Evolutionary conservation across 2,329 filamentous ascomycete genomes (phyloP).

Genomic region (Aspergillus piperis): DNA sequence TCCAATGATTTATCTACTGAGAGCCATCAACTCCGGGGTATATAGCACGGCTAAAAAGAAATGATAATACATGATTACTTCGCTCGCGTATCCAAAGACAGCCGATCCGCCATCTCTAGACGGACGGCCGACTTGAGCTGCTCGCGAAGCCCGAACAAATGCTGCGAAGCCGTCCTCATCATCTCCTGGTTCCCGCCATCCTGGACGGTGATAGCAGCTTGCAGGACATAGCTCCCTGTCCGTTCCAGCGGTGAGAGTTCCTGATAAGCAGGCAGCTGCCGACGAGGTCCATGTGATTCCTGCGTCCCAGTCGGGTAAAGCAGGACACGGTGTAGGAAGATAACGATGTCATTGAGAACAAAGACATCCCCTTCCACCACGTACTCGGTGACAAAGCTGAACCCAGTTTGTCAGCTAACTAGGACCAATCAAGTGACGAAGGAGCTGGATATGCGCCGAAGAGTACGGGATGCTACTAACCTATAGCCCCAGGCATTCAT

Average conservation of each 20-base stretch:
- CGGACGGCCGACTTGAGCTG: conserved; percentile 58
- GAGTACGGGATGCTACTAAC: conserved; percentile 39
- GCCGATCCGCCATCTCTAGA: conserved; percentile 58
- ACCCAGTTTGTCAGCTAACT: conserved; percentile 11
- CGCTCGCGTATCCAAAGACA: conserved; percentile 62
- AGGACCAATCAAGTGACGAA: conserved; percentile 4
- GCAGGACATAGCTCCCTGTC: conserved; percentile 60
- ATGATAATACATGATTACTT: conserved; percentile 42
- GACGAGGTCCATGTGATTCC: conserved; percentile 36
- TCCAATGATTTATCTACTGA: conserved; percentile 11
- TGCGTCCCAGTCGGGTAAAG: conserved; percentile 44
- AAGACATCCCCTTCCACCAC: conserved; percentile 59
- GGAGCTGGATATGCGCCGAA: background rate
- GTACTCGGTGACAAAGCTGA: conserved; percentile 60
- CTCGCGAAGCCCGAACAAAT: conserved; percentile 57
- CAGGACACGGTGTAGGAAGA: conserved; percentile 59
- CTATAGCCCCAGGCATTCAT: conserved; percentile 57
- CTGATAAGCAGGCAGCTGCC: conserved; percentile 45
- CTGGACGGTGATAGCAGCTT: conserved; percentile 59
- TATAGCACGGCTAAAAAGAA: conserved; percentile 21
- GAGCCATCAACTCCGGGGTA: conserved; percentile 21
- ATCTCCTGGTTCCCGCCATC: conserved; percentile 57
- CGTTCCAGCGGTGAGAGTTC: conserved; percentile 55
- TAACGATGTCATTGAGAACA: conserved; percentile 58
- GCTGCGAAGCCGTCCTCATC: conserved; percentile 55